phyloP scores from a whole-genome alignment of 257 asterid genomes.

The Solanum pennellii region DNA sequence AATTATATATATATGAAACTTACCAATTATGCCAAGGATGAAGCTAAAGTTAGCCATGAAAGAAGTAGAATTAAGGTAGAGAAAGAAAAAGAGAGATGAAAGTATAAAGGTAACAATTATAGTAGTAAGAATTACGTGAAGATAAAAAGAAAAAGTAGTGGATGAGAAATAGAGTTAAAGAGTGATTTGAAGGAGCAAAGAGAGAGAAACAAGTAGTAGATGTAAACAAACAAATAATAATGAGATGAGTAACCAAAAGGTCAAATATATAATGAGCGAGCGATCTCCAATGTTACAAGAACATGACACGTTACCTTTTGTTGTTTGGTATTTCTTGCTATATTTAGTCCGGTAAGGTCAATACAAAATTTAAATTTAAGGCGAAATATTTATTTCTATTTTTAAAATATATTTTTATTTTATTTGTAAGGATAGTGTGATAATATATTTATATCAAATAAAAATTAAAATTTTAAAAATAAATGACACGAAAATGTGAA shows the following conservation, averaged over 20 bases:
- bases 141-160: neutral
- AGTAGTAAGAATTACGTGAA: neutral
- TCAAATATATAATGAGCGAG: neutral
- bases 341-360: neutral
- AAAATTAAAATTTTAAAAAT: no score
- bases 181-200: no score
- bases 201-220: neutral
- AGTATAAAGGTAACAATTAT: neutral
- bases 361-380: neutral
- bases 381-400: no score
- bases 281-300: neutral
- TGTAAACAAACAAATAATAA: neutral
- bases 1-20: neutral
- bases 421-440: no score
- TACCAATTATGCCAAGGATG: constrained; percentile 23
- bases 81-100: neutral
- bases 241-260: neutral
- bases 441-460: no score
- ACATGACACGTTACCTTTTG: neutral
- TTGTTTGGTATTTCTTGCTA: neutral
- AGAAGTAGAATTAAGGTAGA: neutral
- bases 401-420: no score
- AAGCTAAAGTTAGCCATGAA: constrained; percentile 18
- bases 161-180: neutral
- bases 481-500: no score